Base-by-base conservation (phyloP, 192 early-diverging fungal species). In the Umbelopsis sp. region DNA sequence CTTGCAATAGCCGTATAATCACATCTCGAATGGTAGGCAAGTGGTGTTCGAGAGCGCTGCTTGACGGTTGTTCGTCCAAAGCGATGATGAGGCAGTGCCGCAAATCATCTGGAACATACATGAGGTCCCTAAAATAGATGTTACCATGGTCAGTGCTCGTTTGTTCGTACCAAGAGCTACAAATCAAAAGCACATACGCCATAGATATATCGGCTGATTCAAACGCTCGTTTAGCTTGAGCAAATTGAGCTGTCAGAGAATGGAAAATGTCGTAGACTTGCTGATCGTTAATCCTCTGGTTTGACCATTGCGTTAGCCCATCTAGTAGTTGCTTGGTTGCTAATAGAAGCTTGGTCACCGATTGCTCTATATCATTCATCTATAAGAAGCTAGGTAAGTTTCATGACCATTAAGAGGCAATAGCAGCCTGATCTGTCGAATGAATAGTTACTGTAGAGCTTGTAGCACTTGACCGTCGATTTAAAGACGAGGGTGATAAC, bases 11-110 rank as follows among this genome's bases (percentile, higher is more conserved):
- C 22, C 71, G 67, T 30, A 87, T 74, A 68, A 87, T 87, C 33
- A 80, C 75, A 25, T 82, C 82, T 51, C 80, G 77, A 52, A 88
- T 88, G 9, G 58, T 72, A n/a, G 85, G 85, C 16, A 88, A 64
- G 50, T 85, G 72, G 15, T 75, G 66, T 45, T 88, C 87, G 18
- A 88, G 51, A 5, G 78, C 73, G 8, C 66, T 15, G 2, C 27
- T 61, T n/a, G 81, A 79, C 4, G 83, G 80, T 11, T 80, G 72
- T 53, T 85, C 80, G 11, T 66, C 67, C 12, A 87, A 66, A 21
- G 83, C 81, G 7, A 67, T 82, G 41, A 83, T 80, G 1, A 87
- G 75, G 44, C 83, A 84, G 13, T 64, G 61, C 41, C 78, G 37
- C 35, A 85, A 67, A 44, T 85, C 77, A 22, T 76, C 71, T 48